A percentile compares a stretch with the other conserved stretches of the same genome.
Conservation (phyloP, 1,284 basidiomycete genomes). For the Kalmanozyma brasiliensis region DNA sequence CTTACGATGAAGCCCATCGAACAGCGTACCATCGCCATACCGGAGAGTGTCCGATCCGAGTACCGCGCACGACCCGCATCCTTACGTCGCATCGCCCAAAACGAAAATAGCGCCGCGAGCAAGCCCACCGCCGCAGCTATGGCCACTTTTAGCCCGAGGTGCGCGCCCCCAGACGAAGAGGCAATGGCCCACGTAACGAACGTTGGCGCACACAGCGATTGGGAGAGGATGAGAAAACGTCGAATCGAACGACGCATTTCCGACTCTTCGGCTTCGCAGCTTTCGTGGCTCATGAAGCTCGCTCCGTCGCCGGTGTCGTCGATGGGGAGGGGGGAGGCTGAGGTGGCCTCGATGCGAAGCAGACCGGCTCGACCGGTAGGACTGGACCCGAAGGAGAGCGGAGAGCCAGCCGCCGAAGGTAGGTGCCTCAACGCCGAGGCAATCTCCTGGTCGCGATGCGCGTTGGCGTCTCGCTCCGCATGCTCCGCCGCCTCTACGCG, state of each 20-base stretch:
- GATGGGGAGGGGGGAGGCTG: slow-evolving; percentile 10
- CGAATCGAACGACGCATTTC: slow-evolving; percentile 38
- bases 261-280: slow-evolving; percentile 70
- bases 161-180: slow-evolving; percentile 27
- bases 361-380: slow-evolving; percentile 1
- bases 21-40: slow-evolving; percentile 45
- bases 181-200: slow-evolving; percentile 58
- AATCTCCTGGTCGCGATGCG: slow-evolving; percentile 46
- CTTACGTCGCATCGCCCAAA: slow-evolving; percentile 30
- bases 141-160: slow-evolving; percentile 20
- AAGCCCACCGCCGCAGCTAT: slow-evolving; percentile 20
- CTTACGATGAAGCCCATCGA: slow-evolving; percentile 59
- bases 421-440: slow-evolving; percentile 48
- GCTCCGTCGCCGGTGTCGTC: slow-evolving; percentile 10
- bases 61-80: slow-evolving; percentile 33
- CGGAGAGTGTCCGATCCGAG: slow-evolving; percentile 32
- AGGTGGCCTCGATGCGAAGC: slow-evolving; percentile 2
- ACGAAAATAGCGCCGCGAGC: slow-evolving; percentile 9
- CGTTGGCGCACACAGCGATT: slow-evolving; percentile 54
- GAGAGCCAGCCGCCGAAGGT: slow-evolving; percentile 34
- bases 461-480: slow-evolving; percentile 30
- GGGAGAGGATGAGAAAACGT: slow-evolving; percentile 50
- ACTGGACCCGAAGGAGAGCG: slow-evolving; percentile 34
- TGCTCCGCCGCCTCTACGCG: slow-evolving; percentile 27
- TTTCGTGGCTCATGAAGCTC: slow-evolving; percentile 58